Evolutionary conservation across 805 yeast genomes (phyloP), one percentile per base, ranked within the genome.

Genomic region (Metschnikowia colocasiae): DNA sequence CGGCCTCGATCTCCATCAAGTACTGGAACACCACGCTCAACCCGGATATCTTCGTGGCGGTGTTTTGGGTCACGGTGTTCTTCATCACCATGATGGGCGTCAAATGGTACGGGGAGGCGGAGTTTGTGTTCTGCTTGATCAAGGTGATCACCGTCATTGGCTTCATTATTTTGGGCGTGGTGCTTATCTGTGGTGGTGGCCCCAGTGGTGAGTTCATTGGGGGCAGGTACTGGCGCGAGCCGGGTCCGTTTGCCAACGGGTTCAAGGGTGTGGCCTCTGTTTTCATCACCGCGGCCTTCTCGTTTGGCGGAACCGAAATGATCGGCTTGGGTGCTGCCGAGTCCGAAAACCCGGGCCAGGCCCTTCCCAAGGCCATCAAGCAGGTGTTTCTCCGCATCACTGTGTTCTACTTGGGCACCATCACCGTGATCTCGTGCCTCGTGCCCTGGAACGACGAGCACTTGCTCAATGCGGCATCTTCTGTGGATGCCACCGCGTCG

Each of bases 101-200:
- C 31, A 72, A 68, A 55, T 86, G 86, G 49, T 83, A 81, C 57
- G 87, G 87, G 63, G 88, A 83, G 64, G 81, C 82, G 29, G 88
- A 83, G 63, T 81, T 78, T 54, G 59, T 78, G 37, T 75, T 83
- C 56, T 78, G 82, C 45, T 40, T 69, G 18, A 67, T 77, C 47
- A 83, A 83, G 61, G 76, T 81, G n/a, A 40, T 73, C 16, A 81
- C 85, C 63, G 75, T 83, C 43, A 46, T 73, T 35, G 86, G 85
- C 5, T 83, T 81, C 59, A 72, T 78, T 49, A 72, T 83, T 46
- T 65, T 81, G 42, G 76, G 80, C 50, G 70, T 82, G 41, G 68
- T 82, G 18, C 63, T 81, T 43, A 75, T 76, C 48, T 67, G 79
- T 57, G 88, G 88, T 60, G 85, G 83, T 44, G 80, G 78, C 9